Conservation (phyloP, 2,329 filamentous ascomycete species). For the Trichoderma endophyticum region DNA sequence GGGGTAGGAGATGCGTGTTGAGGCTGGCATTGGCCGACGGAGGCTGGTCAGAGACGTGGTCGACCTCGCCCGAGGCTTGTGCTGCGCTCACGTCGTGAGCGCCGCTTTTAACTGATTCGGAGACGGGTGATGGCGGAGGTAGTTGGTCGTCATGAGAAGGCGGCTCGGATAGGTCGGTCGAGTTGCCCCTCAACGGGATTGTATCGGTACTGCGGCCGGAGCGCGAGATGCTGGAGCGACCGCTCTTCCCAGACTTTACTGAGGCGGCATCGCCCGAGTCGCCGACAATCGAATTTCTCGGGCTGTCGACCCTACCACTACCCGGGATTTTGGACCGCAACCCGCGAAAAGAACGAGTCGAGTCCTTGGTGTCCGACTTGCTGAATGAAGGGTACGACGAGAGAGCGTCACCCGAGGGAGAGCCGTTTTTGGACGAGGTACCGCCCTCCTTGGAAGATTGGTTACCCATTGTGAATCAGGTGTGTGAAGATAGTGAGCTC, state of each 20-base stretch:
- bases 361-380: slow-evolving; percentile 90
- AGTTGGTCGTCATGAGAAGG: slow-evolving; percentile 52
- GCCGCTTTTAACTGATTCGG: slow-evolving; percentile 68
- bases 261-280: slow-evolving; percentile 70
- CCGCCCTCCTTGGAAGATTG: slow-evolving; percentile 63
- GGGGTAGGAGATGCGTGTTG: slow-evolving; percentile 60
- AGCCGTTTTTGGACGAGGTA: slow-evolving; percentile 47
- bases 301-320: slow-evolving; percentile 70
- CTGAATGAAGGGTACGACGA: slow-evolving; percentile 90
- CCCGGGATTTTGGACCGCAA: slow-evolving; percentile 89
- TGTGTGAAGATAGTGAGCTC: slow-evolving; percentile 14
- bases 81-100: slow-evolving; percentile 77
- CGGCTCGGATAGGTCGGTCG: slow-evolving; percentile 43
- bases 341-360: slow-evolving; percentile 77
- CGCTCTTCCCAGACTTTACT: slow-evolving; percentile 67
- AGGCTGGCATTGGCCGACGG: slow-evolving; percentile 63
- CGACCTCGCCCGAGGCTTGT: slow-evolving; percentile 84
- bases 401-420: slow-evolving; percentile 39
- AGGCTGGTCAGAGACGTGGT: slow-evolving; percentile 88
- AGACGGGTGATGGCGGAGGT: slow-evolving; percentile 78
- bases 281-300: slow-evolving; percentile 68
- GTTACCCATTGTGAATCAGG: slow-evolving; percentile 62
- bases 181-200: slow-evolving; percentile 39
- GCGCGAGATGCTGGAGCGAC: slow-evolving; percentile 47
- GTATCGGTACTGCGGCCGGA: slow-evolving; percentile 44